Percentiles rank a stretch among this genome's conserved stretches.
phyloP scores from a whole-genome alignment of 306 rosid genomes.

The Cucurbita argyrosperma region DNA sequence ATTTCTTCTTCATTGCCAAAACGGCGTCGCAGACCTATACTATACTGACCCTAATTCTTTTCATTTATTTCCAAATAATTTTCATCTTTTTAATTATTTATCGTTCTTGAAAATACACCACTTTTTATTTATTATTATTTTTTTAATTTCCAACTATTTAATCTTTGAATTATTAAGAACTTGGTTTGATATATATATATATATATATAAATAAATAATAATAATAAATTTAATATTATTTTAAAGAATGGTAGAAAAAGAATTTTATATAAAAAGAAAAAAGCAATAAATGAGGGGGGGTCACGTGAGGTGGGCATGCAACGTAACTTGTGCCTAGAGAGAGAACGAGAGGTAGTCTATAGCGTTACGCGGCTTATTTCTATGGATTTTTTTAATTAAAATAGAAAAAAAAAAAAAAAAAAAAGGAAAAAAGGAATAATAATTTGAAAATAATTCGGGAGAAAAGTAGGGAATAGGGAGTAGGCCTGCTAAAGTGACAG shows the following conservation, averaged over 20 bases:
- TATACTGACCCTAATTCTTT: neutral
- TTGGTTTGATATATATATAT: no score
- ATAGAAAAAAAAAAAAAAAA: neutral
- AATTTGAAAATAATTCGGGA: neutral
- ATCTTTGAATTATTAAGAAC: no score
- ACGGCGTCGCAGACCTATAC: slow-evolving; percentile 9
- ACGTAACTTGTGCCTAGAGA: slow-evolving; percentile 28
- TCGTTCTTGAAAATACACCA: neutral
- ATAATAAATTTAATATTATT: no score
- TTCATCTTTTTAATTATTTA: neutral
- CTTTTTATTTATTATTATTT: neutral
- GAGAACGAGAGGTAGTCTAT: neutral
- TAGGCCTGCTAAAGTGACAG: neutral
- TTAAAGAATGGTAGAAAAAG: no score
- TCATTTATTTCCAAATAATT: neutral
- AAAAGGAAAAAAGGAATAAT: neutral
- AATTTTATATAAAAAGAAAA: neutral
- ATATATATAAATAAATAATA: no score
- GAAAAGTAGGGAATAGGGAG: neutral
- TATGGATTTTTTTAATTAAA: neutral
- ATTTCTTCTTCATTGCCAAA: neutral
- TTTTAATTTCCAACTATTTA: neutral
- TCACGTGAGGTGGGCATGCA: slow-evolving; percentile 26
- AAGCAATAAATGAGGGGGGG: neutral
- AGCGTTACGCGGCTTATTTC: neutral